phyloP scores from a whole-genome alignment of 2,329 filamentous ascomycete species.

The Spiromastix sp. region DNA sequence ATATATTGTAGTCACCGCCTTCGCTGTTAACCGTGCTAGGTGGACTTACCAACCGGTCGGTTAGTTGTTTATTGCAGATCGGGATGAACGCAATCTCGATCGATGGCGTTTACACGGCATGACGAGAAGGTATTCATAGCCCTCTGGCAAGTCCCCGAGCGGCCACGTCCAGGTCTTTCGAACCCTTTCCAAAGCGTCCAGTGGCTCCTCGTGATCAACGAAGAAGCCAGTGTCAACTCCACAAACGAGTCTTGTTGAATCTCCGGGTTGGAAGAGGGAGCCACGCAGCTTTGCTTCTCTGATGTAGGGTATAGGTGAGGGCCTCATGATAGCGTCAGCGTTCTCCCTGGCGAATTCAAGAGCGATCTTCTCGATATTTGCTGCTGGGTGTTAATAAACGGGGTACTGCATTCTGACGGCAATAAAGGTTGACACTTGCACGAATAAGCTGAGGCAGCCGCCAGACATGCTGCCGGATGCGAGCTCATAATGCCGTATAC shows the following conservation, averaged over 20 bases:
- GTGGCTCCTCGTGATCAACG: constrained; percentile 28
- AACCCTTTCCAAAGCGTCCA: constrained; percentile 20
- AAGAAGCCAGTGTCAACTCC: constrained; percentile 27
- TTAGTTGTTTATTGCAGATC: neutral
- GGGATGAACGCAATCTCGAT: constrained; percentile 6
- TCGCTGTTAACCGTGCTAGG: neutral
- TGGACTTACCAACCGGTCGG: neutral
- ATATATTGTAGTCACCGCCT: neutral
- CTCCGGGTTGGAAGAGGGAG: constrained; percentile 22
- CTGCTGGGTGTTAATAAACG: constrained; percentile 19
- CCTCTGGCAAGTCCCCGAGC: constrained; percentile 23
- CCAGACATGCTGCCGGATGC: constrained; percentile 13
- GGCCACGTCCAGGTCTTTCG: constrained; percentile 20
- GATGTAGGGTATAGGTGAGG: constrained; percentile 31
- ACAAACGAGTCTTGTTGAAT: constrained; percentile 22
- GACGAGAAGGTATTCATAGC: constrained; percentile 23
- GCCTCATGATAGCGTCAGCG: constrained; percentile 23
- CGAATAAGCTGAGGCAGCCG: constrained; percentile 14
- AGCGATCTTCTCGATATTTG: constrained; percentile 16
- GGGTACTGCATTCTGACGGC: constrained; percentile 12
- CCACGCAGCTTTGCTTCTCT: constrained; percentile 27
- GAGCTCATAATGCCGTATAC: constrained; percentile 23
- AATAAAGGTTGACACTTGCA: constrained; percentile 21
- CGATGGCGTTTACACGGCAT: constrained; percentile 8
- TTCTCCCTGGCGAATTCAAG: constrained; percentile 21